Percentiles rank a stretch among this genome's conserved stretches.
Evolutionary conservation across 116 monocot genomes (phyloP).

Genomic region (Posidonia oceanica): DNA sequence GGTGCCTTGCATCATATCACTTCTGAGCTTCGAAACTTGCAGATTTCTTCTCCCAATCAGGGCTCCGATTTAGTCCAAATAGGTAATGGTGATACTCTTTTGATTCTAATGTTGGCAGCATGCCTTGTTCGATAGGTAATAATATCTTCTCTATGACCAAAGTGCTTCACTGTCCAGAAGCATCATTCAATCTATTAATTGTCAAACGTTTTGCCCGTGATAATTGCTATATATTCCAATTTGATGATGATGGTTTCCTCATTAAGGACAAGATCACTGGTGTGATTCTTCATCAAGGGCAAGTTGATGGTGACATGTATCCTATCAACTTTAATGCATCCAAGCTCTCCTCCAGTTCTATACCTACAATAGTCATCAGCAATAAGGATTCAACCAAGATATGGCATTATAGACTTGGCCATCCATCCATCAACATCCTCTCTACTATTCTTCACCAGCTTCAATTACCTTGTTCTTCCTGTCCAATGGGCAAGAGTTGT

Average conservation of each 20-base stretch:
- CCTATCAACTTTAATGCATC: background rate
- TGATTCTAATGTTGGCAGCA: too few relatives aligned
- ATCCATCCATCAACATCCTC: background rate
- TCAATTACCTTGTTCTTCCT: background rate
- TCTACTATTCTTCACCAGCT: background rate
- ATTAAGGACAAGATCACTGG: background rate
- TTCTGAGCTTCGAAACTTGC: too few relatives aligned
- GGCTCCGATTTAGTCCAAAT: too few relatives aligned
- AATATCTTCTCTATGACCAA: background rate
- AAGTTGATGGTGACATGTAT: too few relatives aligned
- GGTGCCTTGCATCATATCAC: too few relatives aligned
- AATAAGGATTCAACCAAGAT: background rate
- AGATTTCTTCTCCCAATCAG: too few relatives aligned
- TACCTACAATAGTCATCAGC: background rate
- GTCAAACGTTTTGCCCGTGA: background rate
- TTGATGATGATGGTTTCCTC: background rate
- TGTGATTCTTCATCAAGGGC: too few relatives aligned
- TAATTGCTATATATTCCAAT: background rate
- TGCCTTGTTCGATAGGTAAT: background rate
- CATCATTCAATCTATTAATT: background rate
- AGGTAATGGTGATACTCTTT: too few relatives aligned
- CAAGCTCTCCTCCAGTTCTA: background rate
- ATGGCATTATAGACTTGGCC: background rate
- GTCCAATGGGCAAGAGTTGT: background rate
- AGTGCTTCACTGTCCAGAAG: background rate